Evolutionary conservation across 192 early-diverging fungal species (phyloP).

Genomic region (Pilaira anomala): DNA sequence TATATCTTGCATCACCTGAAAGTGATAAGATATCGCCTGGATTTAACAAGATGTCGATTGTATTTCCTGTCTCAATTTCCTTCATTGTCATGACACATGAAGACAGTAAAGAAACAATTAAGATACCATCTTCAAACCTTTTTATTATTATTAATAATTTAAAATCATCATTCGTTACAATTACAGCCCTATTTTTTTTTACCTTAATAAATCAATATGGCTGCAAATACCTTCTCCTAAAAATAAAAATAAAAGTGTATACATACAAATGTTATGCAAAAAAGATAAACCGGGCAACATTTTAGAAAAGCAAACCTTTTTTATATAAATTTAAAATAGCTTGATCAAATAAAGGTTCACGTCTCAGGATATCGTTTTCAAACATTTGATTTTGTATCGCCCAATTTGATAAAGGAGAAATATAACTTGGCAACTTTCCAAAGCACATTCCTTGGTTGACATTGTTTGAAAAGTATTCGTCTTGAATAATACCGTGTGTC

Average conservation of each 20-base stretch:
- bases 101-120: conserved; percentile 45
- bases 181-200: not conserved
- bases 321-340: conserved; percentile 49
- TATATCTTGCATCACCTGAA: conserved; percentile 41
- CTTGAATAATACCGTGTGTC: conserved; percentile 21
- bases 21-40: conserved; percentile 44
- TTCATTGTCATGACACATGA: conserved; percentile 50
- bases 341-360: conserved; percentile 50
- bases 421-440: conserved; percentile 36
- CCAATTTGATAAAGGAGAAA: conserved; percentile 28
- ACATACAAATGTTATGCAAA: not conserved
- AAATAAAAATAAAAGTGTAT: not conserved
- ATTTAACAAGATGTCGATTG: conserved; percentile 31
- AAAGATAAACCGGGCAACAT: not conserved
- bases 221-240: conserved; percentile 48
- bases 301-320: conserved; percentile 22
- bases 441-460: conserved; percentile 52
- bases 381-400: conserved; percentile 20
- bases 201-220: conserved; percentile 50
- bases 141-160: not conserved
- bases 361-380: conserved; percentile 17
- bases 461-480: conserved; percentile 18
- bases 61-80: conserved; percentile 3
- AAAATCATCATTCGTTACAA: not conserved
- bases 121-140: conserved; percentile 52